Base-by-base conservation (phyloP, 2,329 filamentous ascomycete species). In the Botrytis paeoniae region DNA sequence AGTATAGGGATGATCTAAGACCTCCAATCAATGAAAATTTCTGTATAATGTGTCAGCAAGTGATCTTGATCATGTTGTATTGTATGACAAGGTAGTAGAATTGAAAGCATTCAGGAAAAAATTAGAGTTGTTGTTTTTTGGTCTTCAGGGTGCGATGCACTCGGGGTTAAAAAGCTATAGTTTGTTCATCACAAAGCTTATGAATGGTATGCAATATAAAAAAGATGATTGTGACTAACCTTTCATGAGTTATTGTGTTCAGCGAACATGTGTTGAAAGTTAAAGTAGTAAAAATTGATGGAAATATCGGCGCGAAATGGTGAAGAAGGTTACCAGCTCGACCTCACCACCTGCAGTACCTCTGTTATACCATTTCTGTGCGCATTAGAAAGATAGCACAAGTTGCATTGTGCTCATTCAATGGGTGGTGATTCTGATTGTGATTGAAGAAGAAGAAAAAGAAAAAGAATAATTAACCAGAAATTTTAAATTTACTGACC, bases 21-120 rank as follows among this genome's bases (percentile, higher is more conserved):
- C 37, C n/a, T 43, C 14, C 25, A 59, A 1, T 12, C 10, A 32
- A 25, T 22, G 9, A 77, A 76, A 39, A 65, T 48, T 86, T 87
- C 83, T 85, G 84, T 80, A 81, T 78, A 78, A 81, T 83, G 89
- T 87, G 88, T 89, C 86, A 89, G 85, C 80, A 79, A 80, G 79
- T 81, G 82, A 39, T 72, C 43, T 54, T 43, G 29, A 70, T 66
- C 61, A 41, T 70, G 37, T 39, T 69, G 37, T 48, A 14, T 83
- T 84, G 80, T 85, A 83, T 85, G 88, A 89, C 85, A 83, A 71
- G 29, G 75, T 41, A 59, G 69, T 41, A 54, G 60, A 41, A 73
- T 70, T 69, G 60, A 65, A 71, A 74, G 75, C 74, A 74, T 68
- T 82, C 81, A 82, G 80, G 80, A 82, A 82, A 82, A 82, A 82